Base-by-base conservation (phyloP, 805 yeast genomes). In the Ogataea neopini region DNA sequence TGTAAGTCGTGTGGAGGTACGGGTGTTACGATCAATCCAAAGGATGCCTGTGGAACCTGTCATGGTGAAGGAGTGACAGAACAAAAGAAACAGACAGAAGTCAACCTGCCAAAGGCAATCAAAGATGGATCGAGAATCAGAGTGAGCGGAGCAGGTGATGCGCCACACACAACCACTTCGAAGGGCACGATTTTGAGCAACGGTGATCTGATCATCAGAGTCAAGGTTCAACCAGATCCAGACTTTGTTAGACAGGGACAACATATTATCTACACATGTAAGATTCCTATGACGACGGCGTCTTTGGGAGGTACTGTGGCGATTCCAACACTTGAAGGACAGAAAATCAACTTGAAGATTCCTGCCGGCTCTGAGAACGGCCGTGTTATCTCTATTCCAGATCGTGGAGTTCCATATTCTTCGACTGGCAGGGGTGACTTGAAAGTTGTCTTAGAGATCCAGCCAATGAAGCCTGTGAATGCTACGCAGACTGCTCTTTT, bases 221-320 rank as follows among this genome's bases (percentile, higher is more conserved):
- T 94, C 33, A 80, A 82, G 53, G 94, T 94, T 23, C 74, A 77
- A 56, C 83, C 83, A 25, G 97, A 94, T 65, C 76, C 83, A 30
- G 68, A 72, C 25, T 94, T 91, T 68, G 70, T 73, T 23, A 77
- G 96, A 42, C 73, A 73, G 28, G 84, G 86, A 29, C 77, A 80
- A 54, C 84, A 88, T 59, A 75, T 94, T 49, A 65, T 86, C 48
- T 78, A 81, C 60, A 73, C 75, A 22, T 80, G 83, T 40, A 80
- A 81, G 37, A 82, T 94, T 44, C 86, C 94, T 40, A 86, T 89
- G 82, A 94, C 99, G 1, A 94, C 99, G 0, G 99, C 99, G 1
- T 90, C 97, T 0, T 73, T 94, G 38, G 99, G 99, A 51, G 99
- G 99, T 32, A 82, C 80, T 38, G 77, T 94, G 18, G 81, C 85